Evolutionary conservation across 345 rosid species (phyloP).

Genomic region (Triadica sebifera): DNA sequence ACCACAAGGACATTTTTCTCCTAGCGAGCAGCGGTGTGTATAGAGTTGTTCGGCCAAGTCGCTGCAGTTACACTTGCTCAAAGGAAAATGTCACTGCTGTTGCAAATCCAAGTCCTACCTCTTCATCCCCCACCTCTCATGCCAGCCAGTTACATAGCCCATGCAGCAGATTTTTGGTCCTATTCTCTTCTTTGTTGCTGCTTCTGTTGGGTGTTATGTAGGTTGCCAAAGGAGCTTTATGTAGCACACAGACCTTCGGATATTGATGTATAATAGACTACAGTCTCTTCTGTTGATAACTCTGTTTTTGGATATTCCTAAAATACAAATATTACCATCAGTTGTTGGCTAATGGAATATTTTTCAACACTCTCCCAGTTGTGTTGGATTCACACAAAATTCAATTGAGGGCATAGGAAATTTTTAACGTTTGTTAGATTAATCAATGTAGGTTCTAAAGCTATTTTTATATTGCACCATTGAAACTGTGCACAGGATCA

Average conservation of each 20-base stretch:
- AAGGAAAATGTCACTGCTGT: constrained; percentile 53
- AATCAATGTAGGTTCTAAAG: no score
- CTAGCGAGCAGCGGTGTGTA: constrained; percentile 71
- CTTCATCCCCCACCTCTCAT: constrained; percentile 42
- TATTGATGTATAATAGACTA: background rate
- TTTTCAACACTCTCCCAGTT: no score
- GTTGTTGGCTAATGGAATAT: no score
- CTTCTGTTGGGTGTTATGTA: constrained; percentile 35
- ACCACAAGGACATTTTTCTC: constrained; percentile 64
- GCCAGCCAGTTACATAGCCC: constrained; percentile 28
- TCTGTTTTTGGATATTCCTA: background rate
- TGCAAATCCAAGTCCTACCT: constrained; percentile 38
- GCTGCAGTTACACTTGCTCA: constrained; percentile 71
- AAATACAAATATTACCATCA: no score
- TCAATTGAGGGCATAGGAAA: no score
- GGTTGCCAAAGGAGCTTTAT: background rate
- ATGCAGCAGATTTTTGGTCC: constrained; percentile 22
- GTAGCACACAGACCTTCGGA: background rate
- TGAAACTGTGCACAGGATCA: no score
- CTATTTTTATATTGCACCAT: no score
- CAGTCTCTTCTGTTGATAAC: background rate
- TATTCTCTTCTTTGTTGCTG: constrained; percentile 42
- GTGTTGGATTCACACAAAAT: no score
- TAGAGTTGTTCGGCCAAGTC: constrained; percentile 78
- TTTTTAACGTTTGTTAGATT: no score